Evolutionary conservation across 495 filamentous ascomycete genomes (phyloP), one percentile per base, ranked within the genome.

Genomic region (Hamigera avellanea): DNA sequence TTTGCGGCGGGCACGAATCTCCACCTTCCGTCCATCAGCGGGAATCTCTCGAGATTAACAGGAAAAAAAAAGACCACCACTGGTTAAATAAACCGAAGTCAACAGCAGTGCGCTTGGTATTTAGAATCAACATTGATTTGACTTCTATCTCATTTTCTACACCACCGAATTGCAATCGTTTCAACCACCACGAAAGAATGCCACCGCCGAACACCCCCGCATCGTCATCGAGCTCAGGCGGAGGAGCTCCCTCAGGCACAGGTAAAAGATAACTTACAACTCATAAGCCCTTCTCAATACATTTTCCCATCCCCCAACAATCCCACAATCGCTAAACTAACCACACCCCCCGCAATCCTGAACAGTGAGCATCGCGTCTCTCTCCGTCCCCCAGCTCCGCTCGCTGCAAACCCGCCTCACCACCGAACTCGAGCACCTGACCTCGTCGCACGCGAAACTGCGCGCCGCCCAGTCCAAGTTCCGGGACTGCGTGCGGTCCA

Each of bases 331-430:
- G 12, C 23, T 8, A 8, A 25, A 13, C 26, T 37, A 37, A 37
- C 16, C 14, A 14, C 21, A 23, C 5, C 21, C 5, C 9, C 9
- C 9, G 21, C 21, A 23, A 23, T 5, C 9, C 5, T 9, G 4
- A 23, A 23, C 21, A 23, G 21, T 23, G 9, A 23, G 21, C 57
- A 67, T 84, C 32, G 62, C 61, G 26, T 65, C 69, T 19, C 71
- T 84, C 38, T 67, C 70, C 21, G 54, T 67, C 23, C 63, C 52
- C 3, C 62, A 80, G 50, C 69, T 81, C 40, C 70, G 64, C 45
- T 62, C 70, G 28, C 76, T 96, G 28, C 95, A 96, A 64, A 86
- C 91, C 56, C 88, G 93, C 53, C 82, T 98, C 40, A 89, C 93
- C 56, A 78, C 87, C 44, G 91, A 98, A 52, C 76, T 98, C 42